Base-by-base conservation (phyloP, 345 rosid genomes). In the Raphanus raphanistrum region DNA sequence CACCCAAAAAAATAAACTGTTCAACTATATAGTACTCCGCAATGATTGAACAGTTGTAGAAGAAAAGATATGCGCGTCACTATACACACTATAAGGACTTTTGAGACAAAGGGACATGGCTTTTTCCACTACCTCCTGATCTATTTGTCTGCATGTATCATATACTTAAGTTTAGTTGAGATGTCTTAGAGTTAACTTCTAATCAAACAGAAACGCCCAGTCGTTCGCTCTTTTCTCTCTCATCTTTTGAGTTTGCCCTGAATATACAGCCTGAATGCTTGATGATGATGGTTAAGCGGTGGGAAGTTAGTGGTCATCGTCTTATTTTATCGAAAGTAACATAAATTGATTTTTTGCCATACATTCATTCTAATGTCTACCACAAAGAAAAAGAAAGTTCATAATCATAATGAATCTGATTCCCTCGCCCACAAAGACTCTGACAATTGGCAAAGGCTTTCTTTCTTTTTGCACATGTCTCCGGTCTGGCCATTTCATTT, bases 361-460 rank as follows among this genome's bases (percentile, higher is more conserved):
- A 32, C 27, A 15, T 6, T 63, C 48, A 43, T 25, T 66, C 10
- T 8, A 45, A 41, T 41, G 57, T 26, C 15, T 25, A 43, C 57
- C 57, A 41, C 45, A 33, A 13, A 45, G 6, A 45, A 13, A 43
- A 64, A 35, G 6, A 35, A 35, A 8, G 48, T 17, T 66, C 41
- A n/a, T 12, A 52, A 67, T 50, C 3, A 35, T 61, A 68, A 61
- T 73, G 66, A 68, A 79, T 73, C 70, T 36, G 82, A 79, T 68
- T 74, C 82, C 3, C 55, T 48, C 17, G 55, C n/a, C 75, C 78
- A 54, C 67, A 68, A 79, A 79, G 79, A 79, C 71, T 54, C 82
- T 73, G 82, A 79, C 82, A 78, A 68, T 36, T 62, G 74, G 71
- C 60, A 73, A 68, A 74, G 36, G 26, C 55, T 48, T 48, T 16